phyloP scores from a whole-genome alignment of 495 filamentous ascomycete genomes.

The Tuber borchii region DNA sequence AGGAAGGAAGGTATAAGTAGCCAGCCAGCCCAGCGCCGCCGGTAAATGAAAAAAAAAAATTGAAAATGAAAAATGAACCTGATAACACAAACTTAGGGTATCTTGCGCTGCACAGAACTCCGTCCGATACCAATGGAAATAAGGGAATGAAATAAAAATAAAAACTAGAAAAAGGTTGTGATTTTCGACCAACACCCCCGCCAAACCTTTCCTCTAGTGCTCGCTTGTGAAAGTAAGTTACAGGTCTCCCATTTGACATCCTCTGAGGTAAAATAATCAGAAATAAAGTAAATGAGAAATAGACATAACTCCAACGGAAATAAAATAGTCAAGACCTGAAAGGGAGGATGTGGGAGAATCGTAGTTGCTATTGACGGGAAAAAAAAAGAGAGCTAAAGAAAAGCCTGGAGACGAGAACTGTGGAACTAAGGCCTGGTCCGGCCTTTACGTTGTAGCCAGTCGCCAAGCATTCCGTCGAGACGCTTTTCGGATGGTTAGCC shows the following conservation, averaged over 20 bases:
- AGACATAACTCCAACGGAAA: background rate
- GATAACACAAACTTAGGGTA: conserved; percentile 7
- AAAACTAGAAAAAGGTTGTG: background rate
- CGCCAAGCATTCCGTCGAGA: conserved; percentile 77
- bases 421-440: conserved; percentile 44
- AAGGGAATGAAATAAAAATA: background rate
- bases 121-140: background rate
- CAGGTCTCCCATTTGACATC: conserved; percentile 7
- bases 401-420: background rate
- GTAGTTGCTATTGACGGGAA: background rate
- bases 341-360: background rate
- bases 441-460: conserved; percentile 67
- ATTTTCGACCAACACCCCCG: conserved; percentile 1
- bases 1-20: conserved; percentile 23
- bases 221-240: conserved; percentile 32
- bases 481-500: conserved; percentile 46
- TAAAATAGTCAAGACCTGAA: background rate
- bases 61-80: conserved; percentile 23
- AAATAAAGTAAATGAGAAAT: conserved; percentile 1
- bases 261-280: background rate
- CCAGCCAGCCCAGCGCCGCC: conserved; percentile 13
- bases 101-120: background rate
- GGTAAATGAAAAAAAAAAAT: conserved; percentile 23
- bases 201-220: conserved; percentile 26
- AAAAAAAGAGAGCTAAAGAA: background rate